Evolutionary conservation across 108 stramenopile genomes (phyloP), one percentile per base, ranked within the genome.

Genomic region (Cyclotella distinguenda): DNA sequence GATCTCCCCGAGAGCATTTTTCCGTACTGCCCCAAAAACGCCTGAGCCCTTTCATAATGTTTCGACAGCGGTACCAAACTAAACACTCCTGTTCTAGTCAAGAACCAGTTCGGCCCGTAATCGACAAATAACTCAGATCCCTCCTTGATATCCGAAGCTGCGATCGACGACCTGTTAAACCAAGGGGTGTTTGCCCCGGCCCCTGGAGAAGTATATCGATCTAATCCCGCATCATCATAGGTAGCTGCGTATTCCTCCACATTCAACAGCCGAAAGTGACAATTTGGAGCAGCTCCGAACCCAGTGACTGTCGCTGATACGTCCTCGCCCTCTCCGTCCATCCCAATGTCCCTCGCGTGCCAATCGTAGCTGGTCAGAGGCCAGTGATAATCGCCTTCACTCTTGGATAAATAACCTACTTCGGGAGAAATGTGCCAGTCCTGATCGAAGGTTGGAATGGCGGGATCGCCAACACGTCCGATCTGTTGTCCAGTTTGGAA

Each of bases 91-190:
- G 67, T 54, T 21, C 72, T 56, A 7, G 72, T 47, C 33, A 58
- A 38, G 57, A 79, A 79, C 77, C 77, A 79, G 43, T 46, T 45
- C 22, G 59, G 61, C 0, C 89, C 93, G 62, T 94, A 94, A 60
- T 94, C 81, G 3, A 90, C 68, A 27, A 82, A 84, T 30, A 94
- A 83, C 73, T 94, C 93, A 15, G 85, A 85, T 1, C 85, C 89
- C 46, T 62, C 79, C 49, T 52, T 48, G 34, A 94, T 88, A 51
- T 90, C 88, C 50, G 66, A 62, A 6, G 55, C 31, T 0, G 77
- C 77, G 2, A 66, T 68, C 22, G 66, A 68, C 25, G 67, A 52
- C 38, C 77, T 39, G 45, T 79, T 79, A 21, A 60, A 68, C 77
- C 77, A 78, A 2, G 77, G 71, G 27, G 70, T 63, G 25, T 48